Evolutionary conservation across 2,329 filamentous ascomycete species (phyloP), one percentile per base, ranked within the genome.

Genomic region (Calonectria hawksworthii): DNA sequence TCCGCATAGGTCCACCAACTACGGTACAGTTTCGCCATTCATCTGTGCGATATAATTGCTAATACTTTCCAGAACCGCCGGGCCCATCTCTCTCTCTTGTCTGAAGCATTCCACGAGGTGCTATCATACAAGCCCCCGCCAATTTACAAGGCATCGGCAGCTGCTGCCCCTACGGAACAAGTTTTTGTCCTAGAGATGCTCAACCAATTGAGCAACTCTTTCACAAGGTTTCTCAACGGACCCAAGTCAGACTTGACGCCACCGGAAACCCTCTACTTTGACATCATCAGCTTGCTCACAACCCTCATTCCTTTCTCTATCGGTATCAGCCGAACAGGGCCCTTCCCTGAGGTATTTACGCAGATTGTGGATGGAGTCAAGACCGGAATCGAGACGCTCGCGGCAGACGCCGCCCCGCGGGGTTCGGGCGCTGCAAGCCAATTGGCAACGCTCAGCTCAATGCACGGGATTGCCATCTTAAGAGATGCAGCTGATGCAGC

Each of bases 91-190:
- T 82, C 84, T 0, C 79, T 92, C 16, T 81, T 90, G 0, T 79
- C 88, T 0, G 90, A 92, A 76, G 86, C 86, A 5, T 91, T 90
- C 78, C 84, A 91, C 18, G 88, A 90, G 63, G 75, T 90, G 2
- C 80, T 92, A 7, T 79, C 81, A 30, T 89, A 88, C 79, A 89
- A 87, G 67, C 85, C 89, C 1, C 86, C 89, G 0, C 85, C 89
- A 2, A 86, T 88, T 9, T 89, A 90, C 83, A 92, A 91, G 77
- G 88, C 86, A 34, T 77, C 85, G 0, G 76, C 81, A 3, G 84
- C 86, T 0, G 83, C 84, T 0, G 82, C 85, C 0, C 80, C 83
- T 11, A 78, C 84, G 1, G 89, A 92, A 51, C 85, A 87, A 51
- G 83, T 84, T 3, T 89, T 87, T 68, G 83, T 88, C 0, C 72